Evolutionary conservation across 371 early-diverging fungal genomes (phyloP).

Genomic region (Cladochytrium tenue): DNA sequence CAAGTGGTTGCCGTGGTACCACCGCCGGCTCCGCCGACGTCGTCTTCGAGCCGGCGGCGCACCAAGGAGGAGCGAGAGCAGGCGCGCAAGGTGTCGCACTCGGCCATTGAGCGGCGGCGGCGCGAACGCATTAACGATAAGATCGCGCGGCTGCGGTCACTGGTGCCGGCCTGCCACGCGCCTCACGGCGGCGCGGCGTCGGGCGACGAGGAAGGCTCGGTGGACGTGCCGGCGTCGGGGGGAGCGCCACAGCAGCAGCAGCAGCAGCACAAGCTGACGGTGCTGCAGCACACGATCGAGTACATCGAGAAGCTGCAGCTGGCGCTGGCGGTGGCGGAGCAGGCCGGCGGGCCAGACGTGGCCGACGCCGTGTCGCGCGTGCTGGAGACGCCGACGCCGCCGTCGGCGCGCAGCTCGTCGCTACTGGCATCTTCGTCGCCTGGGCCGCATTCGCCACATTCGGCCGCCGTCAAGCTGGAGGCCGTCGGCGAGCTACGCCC

Average conservation of each 20-base stretch:
- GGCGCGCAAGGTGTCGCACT: conserved; percentile 68
- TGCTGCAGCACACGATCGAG: conserved; percentile 72
- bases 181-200: not conserved
- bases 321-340: not conserved
- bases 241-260: not conserved
- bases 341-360: too few relatives aligned
- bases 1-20: too few relatives aligned
- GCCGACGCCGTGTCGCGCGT: too few relatives aligned
- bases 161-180: conserved; percentile 60
- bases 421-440: not conserved
- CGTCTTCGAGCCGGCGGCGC: not conserved
- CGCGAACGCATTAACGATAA: conserved; percentile 77
- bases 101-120: conserved; percentile 74
- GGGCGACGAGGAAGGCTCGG: not conserved
- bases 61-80: conserved; percentile 9
- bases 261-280: conserved; percentile 68
- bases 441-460: too few relatives aligned
- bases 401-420: not conserved
- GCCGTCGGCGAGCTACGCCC: not conserved
- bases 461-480: too few relatives aligned
- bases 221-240: not conserved
- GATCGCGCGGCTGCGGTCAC: conserved; percentile 48
- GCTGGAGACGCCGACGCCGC: not conserved
- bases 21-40: too few relatives aligned
- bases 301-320: conserved; percentile 53